phyloP scores from a whole-genome alignment of 345 rosid genomes.

The Populus euphratica region DNA sequence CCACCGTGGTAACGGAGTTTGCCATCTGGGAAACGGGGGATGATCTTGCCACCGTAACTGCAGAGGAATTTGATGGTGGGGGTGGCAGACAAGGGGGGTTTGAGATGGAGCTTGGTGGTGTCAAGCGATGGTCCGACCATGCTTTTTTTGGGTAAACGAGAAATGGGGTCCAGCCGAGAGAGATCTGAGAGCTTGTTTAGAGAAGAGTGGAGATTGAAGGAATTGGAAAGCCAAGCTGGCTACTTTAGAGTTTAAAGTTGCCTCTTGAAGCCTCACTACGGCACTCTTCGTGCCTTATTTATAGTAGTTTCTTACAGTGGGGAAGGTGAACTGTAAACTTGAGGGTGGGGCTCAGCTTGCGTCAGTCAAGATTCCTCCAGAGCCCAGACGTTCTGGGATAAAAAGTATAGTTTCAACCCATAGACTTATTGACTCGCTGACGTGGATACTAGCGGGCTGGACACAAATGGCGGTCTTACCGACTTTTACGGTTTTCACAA shows the following conservation, averaged over 20 bases:
- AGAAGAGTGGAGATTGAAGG: slow-evolving; percentile 3
- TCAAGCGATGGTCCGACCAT: slow-evolving; percentile 40
- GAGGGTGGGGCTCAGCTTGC: not conserved
- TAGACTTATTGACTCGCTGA: not conserved
- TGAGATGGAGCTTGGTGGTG: slow-evolving; percentile 13
- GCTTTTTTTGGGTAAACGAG: not conserved
- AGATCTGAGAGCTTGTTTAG: not conserved
- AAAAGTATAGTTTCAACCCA: not conserved
- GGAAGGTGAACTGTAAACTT: not conserved
- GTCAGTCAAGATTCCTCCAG: slow-evolving; percentile 3
- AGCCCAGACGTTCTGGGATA: not conserved
- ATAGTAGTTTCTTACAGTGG: slow-evolving; percentile 21
- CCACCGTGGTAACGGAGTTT: slow-evolving; percentile 90
- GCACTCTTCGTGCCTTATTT: slow-evolving; percentile 27
- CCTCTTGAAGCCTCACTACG: slow-evolving; percentile 42
- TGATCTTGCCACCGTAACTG: slow-evolving; percentile 82
- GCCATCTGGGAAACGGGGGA: slow-evolving; percentile 80
- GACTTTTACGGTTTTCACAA: too few relatives aligned
- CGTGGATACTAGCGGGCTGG: not conserved
- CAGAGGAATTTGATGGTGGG: slow-evolving; percentile 68
- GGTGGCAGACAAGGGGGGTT: not conserved
- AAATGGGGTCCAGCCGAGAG: not conserved
- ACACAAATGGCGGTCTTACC: too few relatives aligned
- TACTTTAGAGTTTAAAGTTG: slow-evolving; percentile 14
- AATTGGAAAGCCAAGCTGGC: not conserved